A percentile compares a stretch with the other conserved stretches of the same genome.
Conservation (phyloP, 805 yeast species). For the Komagataella ulmi region DNA sequence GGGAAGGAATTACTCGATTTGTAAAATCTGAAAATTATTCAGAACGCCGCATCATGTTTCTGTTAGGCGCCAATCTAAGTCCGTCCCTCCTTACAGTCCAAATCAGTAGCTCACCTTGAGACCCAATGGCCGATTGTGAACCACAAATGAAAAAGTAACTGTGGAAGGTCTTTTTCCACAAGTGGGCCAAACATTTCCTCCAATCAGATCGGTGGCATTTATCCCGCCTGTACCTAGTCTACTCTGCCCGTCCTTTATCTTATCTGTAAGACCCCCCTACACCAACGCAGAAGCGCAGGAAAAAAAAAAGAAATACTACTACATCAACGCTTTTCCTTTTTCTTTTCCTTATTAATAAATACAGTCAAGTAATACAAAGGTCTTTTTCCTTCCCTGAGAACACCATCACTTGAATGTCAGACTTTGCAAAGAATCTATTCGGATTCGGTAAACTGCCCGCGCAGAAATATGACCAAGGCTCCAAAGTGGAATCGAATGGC, state of each 20-base stretch:
- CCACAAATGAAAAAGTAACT: too few relatives aligned
- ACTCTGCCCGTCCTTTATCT: not conserved
- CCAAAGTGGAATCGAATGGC: not conserved
- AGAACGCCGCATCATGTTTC: not conserved
- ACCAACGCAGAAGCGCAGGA: not conserved
- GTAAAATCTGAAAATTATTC: not conserved
- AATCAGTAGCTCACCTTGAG: too few relatives aligned
- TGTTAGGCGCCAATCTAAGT: not conserved
- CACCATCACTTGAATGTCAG: conserved; percentile 17
- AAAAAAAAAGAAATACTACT: not conserved
- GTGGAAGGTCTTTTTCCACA: not conserved
- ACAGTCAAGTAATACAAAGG: not conserved
- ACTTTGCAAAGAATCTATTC: conserved; percentile 24
- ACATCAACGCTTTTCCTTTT: not conserved
- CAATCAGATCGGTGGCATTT: not conserved
- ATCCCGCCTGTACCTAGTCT: not conserved
- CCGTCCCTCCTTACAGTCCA: not conserved
- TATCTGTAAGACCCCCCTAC: not conserved
- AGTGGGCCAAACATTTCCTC: not conserved
- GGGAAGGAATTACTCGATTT: not conserved
- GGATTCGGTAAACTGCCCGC: conserved; percentile 13
- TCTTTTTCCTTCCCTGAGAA: not conserved
- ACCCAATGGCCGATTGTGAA: too few relatives aligned
- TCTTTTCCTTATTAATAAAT: not conserved
- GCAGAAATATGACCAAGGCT: conserved; percentile 2